A percentile compares a stretch with the other conserved stretches of the same genome.
phyloP scores from a whole-genome alignment of 805 yeast species.

The Myxozyma melibiosi region DNA sequence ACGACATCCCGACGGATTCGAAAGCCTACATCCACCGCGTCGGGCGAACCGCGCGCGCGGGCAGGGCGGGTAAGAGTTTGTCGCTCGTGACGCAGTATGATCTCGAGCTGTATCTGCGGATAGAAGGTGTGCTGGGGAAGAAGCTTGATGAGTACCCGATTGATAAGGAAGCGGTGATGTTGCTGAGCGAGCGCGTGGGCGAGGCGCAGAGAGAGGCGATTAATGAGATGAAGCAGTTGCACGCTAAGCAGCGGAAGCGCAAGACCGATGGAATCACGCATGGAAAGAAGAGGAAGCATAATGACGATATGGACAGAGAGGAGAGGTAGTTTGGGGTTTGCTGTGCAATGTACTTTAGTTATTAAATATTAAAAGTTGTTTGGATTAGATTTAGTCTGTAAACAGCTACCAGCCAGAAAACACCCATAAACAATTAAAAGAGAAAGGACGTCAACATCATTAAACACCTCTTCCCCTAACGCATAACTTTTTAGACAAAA shows the following conservation, averaged over 20 bases:
- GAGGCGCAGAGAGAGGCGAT: conserved; percentile 91
- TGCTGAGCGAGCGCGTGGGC: conserved; percentile 84
- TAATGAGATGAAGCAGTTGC: conserved; percentile 70
- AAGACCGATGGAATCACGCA: conserved; percentile 31
- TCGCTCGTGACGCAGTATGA: conserved; percentile 94
- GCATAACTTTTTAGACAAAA: neutral
- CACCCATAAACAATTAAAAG: no score
- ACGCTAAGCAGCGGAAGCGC: conserved; percentile 47
- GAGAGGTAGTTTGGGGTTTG: conserved; percentile 40
- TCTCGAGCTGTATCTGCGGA: conserved; percentile 80
- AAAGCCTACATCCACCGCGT: conserved; percentile 99
- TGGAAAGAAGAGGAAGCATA: conserved; percentile 45
- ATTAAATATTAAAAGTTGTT: neutral
- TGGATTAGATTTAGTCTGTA: no score
- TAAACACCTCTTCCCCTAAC: neutral
- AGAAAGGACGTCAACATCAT: neutral
- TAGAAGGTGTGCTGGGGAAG: conserved; percentile 83
- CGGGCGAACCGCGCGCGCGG: conserved; percentile 95
- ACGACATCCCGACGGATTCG: conserved; percentile 93
- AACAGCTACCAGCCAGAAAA: no score
- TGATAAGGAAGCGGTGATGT: conserved; percentile 72
- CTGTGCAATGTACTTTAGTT: neutral
- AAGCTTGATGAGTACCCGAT: conserved; percentile 83
- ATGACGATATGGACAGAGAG: conserved; percentile 53
- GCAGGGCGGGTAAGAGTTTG: conserved; percentile 82